These are phyloP conservation scores for Phytopythium mirpurense DNA, from an alignment of 352 stramenopile species.

Conservation along the genomic window DNA sequence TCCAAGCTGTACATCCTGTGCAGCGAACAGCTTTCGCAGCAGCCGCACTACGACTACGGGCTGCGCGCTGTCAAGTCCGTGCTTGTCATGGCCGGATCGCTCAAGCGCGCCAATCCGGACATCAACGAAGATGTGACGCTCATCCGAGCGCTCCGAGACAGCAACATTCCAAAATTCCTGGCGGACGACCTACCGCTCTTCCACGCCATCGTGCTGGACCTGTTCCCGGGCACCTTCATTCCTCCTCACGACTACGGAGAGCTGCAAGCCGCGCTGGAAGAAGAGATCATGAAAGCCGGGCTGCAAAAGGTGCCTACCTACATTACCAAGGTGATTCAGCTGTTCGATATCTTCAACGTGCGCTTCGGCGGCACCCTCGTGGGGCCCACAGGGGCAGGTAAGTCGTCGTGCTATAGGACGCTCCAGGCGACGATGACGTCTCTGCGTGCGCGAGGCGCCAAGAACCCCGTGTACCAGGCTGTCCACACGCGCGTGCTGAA, in stretches of 20 bases:
- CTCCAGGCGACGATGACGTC: slow-evolving; percentile 85
- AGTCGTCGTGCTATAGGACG: slow-evolving; percentile 87
- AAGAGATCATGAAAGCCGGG: slow-evolving; percentile 52
- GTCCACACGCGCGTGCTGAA: slow-evolving; percentile 73
- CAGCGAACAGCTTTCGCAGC: slow-evolving; percentile 91
- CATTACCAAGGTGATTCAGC: slow-evolving; percentile 91
- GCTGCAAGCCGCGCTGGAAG: slow-evolving; percentile 60
- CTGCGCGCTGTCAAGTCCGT: slow-evolving; percentile 91
- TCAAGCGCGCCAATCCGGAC: slow-evolving; percentile 78
- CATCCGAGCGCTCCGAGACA: slow-evolving; percentile 86
- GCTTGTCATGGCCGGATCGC: slow-evolving; percentile 88
- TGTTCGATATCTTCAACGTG: slow-evolving; percentile 94
- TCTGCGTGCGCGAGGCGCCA: slow-evolving; percentile 44
- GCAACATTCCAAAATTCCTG: slow-evolving; percentile 94
- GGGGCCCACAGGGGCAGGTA: slow-evolving; percentile 76
- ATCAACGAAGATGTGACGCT: slow-evolving; percentile 88
- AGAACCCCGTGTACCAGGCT: slow-evolving; percentile 79
- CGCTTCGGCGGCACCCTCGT: slow-evolving; percentile 90
- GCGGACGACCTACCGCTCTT: slow-evolving; percentile 91
- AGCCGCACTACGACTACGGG: slow-evolving; percentile 95
- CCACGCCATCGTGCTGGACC: slow-evolving; percentile 86
- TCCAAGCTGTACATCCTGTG: slow-evolving; percentile 94
- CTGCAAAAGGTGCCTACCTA: slow-evolving; percentile 75
- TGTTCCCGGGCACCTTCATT: slow-evolving; percentile 88
- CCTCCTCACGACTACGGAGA: slow-evolving; percentile 83